Evolutionary conservation across 2,329 filamentous ascomycete species (phyloP).

Genomic region (Leptosphaerulina australis): DNA sequence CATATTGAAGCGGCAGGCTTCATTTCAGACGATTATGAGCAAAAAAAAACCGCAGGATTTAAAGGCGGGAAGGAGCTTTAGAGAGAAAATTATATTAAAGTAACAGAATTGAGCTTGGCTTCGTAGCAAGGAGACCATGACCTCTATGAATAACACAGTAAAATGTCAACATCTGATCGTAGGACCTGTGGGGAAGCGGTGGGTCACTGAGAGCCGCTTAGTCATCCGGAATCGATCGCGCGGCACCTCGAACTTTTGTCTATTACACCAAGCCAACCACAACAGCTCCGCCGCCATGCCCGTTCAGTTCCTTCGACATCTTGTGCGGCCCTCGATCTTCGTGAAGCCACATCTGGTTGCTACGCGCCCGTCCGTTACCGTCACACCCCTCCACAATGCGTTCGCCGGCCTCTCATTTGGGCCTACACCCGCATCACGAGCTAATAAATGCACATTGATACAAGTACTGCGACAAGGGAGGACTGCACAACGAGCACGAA

Average conservation of each 20-base stretch:
- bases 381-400: constrained; percentile 29
- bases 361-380: constrained; percentile 29
- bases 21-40: no score
- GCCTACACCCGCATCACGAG: constrained; percentile 49
- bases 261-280: constrained; percentile 9
- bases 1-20: no score
- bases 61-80: no score
- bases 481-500: constrained; percentile 77
- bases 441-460: constrained; percentile 55
- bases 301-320: constrained; percentile 47
- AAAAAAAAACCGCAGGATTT: no score
- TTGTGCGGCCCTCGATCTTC: constrained; percentile 46
- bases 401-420: constrained; percentile 33
- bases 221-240: no score
- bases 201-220: no score
- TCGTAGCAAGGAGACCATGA: no score
- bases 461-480: constrained; percentile 72
- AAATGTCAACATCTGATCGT: no score
- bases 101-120: no score
- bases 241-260: constrained; percentile 25
- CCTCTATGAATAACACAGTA: no score
- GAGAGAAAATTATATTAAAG: no score
- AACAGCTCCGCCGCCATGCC: constrained; percentile 43
- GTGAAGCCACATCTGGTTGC: constrained; percentile 22
- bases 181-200: no score